Percentiles rank a stretch among this genome's conserved stretches.
Evolutionary conservation across 441 rosid genomes (phyloP).

Genomic region (Croton laevigatus): DNA sequence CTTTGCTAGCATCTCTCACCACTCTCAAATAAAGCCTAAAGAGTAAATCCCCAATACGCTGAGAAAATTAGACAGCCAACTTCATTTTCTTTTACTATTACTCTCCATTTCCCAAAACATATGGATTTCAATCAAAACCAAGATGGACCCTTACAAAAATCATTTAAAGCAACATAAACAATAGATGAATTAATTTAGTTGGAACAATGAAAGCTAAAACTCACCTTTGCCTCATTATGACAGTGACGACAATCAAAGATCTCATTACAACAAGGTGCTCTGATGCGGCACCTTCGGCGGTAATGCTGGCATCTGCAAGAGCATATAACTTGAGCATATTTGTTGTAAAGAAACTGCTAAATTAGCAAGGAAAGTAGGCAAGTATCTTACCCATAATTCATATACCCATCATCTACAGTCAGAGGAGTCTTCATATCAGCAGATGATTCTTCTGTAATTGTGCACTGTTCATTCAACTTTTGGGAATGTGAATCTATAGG

Average conservation of each 20-base stretch:
- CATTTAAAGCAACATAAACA: background rate
- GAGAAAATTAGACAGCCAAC: background rate
- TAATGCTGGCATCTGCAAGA: slow-evolving; percentile 69
- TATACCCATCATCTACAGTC: slow-evolving; percentile 42
- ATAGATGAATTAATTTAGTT: background rate
- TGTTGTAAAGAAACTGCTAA: slow-evolving; percentile 7
- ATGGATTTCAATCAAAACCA: background rate
- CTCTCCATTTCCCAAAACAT: no score
- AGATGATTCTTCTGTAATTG: slow-evolving; percentile 8
- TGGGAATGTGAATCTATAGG: slow-evolving; percentile 3
- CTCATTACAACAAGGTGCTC: slow-evolving; percentile 90
- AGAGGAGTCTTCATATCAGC: slow-evolving; percentile 12
- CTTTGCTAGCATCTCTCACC: background rate
- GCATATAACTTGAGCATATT: background rate
- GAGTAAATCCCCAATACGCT: background rate
- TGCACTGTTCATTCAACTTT: slow-evolving; percentile 18
- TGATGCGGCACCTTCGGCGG: slow-evolving; percentile 65
- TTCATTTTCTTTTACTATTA: no score
- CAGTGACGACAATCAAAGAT: slow-evolving; percentile 88
- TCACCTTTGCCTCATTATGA: slow-evolving; percentile 76
- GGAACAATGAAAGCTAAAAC: background rate
- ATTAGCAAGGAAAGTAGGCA: background rate
- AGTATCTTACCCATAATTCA: slow-evolving; percentile 67
- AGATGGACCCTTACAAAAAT: background rate
- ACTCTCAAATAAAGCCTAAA: background rate